These are phyloP conservation scores for Acacia crassicarpa DNA, from an alignment of 306 rosid species.

Conservation along the genomic window DNA sequence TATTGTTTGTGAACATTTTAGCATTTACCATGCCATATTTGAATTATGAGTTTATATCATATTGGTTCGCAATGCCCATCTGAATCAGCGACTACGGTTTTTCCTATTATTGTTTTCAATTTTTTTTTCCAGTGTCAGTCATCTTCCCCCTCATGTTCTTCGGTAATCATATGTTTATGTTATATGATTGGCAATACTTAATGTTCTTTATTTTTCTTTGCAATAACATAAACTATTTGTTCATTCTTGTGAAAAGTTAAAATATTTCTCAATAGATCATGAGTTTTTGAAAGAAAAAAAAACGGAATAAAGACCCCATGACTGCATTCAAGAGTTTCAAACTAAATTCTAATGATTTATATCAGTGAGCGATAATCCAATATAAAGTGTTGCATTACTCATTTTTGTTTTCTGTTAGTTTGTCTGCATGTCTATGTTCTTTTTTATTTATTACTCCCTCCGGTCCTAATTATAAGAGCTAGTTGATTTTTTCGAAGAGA, in stretches of 20 bases:
- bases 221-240: too few relatives aligned
- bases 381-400: background rate
- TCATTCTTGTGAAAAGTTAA: background rate
- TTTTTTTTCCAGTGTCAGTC: background rate
- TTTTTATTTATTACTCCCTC: background rate
- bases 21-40: background rate
- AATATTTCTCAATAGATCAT: background rate
- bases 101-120: background rate
- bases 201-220: background rate
- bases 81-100: background rate
- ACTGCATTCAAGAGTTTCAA: background rate
- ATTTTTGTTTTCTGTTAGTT: background rate
- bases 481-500: too few relatives aligned
- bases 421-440: background rate
- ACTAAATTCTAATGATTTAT: slow-evolving; percentile 4
- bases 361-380: background rate
- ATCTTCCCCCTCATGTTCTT: background rate
- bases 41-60: background rate
- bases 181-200: background rate
- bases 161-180: background rate
- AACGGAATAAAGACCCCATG: background rate
- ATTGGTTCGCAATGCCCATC: background rate
- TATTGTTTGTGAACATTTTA: background rate
- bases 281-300: background rate
- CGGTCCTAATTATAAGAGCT: too few relatives aligned